phyloP scores from a whole-genome alignment of 2,329 filamentous ascomycete species.

The Pseudogymnoascus sp. region DNA sequence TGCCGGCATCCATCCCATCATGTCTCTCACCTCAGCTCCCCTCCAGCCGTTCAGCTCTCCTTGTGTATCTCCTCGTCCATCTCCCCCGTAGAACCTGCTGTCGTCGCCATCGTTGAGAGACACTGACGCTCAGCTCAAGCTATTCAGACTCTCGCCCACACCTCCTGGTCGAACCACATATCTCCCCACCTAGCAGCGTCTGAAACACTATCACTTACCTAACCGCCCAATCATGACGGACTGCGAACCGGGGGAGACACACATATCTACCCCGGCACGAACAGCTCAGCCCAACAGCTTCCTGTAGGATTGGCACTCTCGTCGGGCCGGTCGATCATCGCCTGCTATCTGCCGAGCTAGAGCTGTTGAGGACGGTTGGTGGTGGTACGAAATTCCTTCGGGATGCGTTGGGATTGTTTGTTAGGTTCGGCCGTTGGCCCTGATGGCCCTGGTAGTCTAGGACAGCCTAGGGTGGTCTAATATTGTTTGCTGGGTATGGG shows the following conservation, averaged over 20 bases:
- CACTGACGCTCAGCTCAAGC: not conserved
- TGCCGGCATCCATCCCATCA: not conserved
- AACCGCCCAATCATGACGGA: not conserved
- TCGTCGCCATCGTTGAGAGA: not conserved
- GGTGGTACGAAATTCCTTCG: not conserved
- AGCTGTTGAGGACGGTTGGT: not conserved
- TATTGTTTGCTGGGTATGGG: not conserved
- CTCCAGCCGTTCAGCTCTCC: not conserved
- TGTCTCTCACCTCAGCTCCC: not conserved
- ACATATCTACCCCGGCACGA: not conserved
- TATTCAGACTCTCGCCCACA: not conserved
- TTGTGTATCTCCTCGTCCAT: not conserved
- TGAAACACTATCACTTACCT: not conserved
- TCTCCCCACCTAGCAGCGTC: not conserved
- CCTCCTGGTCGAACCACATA: not conserved
- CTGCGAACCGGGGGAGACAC: not conserved
- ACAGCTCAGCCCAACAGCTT: not conserved
- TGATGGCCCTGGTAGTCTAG: not conserved
- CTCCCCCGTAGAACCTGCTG: not conserved
- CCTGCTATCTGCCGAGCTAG: not conserved
- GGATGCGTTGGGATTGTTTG: not conserved
- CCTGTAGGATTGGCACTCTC: not conserved
- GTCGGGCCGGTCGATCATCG: not conserved
- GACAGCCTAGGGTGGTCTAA: not conserved
- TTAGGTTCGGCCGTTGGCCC: not conserved